A percentile compares a stretch with the other conserved stretches of the same genome.
These are phyloP conservation scores for Alternaria rosae DNA, from an alignment of 2,329 filamentous ascomycete species.

Conservation along the genomic window DNA sequence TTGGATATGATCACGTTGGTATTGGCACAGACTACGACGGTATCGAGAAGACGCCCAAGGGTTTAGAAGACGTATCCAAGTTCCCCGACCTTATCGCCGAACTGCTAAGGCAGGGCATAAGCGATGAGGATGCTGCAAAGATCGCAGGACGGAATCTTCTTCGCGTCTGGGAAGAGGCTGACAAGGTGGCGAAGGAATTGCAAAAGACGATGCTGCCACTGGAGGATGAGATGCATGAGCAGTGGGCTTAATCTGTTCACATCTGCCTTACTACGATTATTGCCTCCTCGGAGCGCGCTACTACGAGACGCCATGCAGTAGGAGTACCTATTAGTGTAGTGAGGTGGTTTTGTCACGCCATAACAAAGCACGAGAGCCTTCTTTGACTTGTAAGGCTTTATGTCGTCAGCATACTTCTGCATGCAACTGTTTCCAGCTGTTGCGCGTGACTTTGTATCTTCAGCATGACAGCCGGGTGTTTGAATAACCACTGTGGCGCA, in stretches of 20 bases:
- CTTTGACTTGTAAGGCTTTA: too few species aligned
- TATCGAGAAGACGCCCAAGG: slow-evolving; percentile 70
- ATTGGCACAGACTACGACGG: slow-evolving; percentile 91
- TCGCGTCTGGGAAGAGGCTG: slow-evolving; percentile 83
- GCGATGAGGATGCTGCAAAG: slow-evolving; percentile 75
- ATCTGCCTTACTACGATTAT: neutral
- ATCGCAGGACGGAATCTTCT: slow-evolving; percentile 82
- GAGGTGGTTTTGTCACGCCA: too few species aligned
- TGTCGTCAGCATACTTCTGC: too few species aligned
- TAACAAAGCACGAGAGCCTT: too few species aligned
- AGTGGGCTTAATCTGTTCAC: slow-evolving; percentile 20
- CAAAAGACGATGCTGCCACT: slow-evolving; percentile 59
- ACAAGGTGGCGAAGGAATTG: slow-evolving; percentile 72
- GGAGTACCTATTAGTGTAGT: too few species aligned
- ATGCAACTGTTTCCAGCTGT: too few species aligned
- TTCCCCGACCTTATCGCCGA: slow-evolving; percentile 81
- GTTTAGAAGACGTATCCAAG: slow-evolving; percentile 84
- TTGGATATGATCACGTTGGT: slow-evolving; percentile 88
- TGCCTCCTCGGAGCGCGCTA: neutral
- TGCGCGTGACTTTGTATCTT: too few species aligned
- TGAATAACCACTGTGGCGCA: too few species aligned
- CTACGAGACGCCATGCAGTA: too few species aligned
- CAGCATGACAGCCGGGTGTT: too few species aligned
- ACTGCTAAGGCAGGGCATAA: slow-evolving; percentile 75
- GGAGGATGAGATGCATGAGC: slow-evolving; percentile 52